Conservation (phyloP, 2,329 filamentous ascomycete species). For the Fusarium nanum region DNA sequence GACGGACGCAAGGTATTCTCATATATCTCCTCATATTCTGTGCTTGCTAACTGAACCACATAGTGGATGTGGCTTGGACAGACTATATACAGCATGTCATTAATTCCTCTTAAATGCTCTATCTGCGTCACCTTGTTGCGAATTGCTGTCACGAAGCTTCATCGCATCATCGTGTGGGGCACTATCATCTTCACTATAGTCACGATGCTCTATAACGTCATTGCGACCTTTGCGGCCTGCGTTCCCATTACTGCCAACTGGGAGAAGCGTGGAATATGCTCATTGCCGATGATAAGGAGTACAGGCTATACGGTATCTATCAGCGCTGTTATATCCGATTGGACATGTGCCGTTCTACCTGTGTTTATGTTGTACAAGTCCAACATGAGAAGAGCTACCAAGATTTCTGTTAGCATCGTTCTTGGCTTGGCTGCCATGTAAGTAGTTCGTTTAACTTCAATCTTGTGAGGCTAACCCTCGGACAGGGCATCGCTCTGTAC, state of each 20-base stretch:
- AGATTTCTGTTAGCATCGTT: constrained; percentile 27
- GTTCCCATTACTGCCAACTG: background rate
- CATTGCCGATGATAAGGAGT: background rate
- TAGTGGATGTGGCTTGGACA: constrained; percentile 32
- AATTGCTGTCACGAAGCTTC: constrained; percentile 22
- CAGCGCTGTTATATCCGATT: constrained; percentile 17
- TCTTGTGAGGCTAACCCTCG: rapidly evolving
- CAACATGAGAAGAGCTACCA: constrained; percentile 25
- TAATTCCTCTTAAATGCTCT: constrained; percentile 27
- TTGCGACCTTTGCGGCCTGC: background rate
- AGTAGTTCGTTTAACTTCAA: background rate
- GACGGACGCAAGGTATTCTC: background rate
- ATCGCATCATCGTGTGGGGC: constrained; percentile 26
- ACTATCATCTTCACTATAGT: constrained; percentile 12
- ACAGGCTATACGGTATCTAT: constrained; percentile 22
- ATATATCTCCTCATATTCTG: background rate
- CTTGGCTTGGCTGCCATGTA: constrained; percentile 32
- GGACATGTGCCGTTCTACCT: constrained; percentile 25
- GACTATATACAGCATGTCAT: constrained; percentile 8
- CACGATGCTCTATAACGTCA: background rate
- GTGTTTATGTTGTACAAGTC: constrained; percentile 35
- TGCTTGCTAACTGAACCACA: background rate
- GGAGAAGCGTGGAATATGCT: background rate
- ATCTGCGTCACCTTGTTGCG: constrained; percentile 34
- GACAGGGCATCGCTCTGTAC: constrained; percentile 30